Percentiles rank a stretch among this genome's conserved stretches.
Evolutionary conservation across 2,329 filamentous ascomycete genomes (phyloP).

Genomic region (Verticillium nubilum): DNA sequence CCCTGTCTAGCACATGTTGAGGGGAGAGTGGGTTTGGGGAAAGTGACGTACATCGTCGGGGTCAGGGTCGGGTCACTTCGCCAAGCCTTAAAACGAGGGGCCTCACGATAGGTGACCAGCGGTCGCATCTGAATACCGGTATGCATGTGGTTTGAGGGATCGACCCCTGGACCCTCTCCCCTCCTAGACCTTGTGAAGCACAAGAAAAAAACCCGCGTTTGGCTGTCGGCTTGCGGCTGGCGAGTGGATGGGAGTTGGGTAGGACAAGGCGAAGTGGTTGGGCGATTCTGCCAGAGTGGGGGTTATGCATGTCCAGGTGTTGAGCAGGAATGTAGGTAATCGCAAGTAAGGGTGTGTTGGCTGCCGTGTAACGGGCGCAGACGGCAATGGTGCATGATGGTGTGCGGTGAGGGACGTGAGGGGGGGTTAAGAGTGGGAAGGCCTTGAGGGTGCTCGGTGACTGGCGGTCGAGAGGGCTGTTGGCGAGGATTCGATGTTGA

Average conservation of each 20-base stretch:
- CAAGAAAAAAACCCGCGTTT: not conserved
- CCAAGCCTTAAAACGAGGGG: not conserved
- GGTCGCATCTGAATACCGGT: not conserved
- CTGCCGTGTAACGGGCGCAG: not conserved
- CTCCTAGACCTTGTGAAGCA: not conserved
- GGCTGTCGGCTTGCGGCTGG: no score
- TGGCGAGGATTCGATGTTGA: not conserved
- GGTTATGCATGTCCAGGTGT: not conserved
- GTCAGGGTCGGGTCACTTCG: not conserved
- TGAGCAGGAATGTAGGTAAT: not conserved
- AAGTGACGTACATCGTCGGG: not conserved
- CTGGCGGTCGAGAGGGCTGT: not conserved
- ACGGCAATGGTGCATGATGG: not conserved
- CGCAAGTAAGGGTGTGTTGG: not conserved
- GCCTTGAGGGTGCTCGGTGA: not conserved
- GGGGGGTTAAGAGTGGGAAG: no score
- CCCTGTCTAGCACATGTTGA: not conserved
- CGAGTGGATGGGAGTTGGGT: not conserved
- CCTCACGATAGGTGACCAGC: not conserved
- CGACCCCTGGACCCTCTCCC: not conserved
- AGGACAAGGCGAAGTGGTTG: not conserved
- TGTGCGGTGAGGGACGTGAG: not conserved
- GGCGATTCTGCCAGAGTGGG: not conserved
- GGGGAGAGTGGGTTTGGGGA: not conserved
- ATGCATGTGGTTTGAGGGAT: not conserved